Conservation (phyloP, 2,329 filamentous ascomycete species). For the Paramyrothecium roridum region DNA sequence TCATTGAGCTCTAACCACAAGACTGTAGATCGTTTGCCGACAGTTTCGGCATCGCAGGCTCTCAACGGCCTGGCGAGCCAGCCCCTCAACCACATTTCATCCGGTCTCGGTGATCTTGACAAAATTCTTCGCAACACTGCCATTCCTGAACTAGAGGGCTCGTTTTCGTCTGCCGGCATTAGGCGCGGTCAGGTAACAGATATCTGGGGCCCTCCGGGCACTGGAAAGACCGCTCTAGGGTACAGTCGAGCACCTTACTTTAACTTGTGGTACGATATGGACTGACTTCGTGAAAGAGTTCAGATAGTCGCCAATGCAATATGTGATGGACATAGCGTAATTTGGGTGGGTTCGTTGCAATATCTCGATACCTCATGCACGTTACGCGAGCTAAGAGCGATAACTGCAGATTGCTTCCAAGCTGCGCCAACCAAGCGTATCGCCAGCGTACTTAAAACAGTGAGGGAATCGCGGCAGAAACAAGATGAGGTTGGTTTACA, state of each 20-base stretch:
- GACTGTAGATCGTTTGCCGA: conserved; percentile 66
- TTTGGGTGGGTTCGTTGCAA: conserved; percentile 72
- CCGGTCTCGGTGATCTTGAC: conserved; percentile 54
- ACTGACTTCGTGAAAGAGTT: conserved; percentile 49
- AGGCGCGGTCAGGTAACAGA: conserved; percentile 78
- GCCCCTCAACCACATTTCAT: conserved; percentile 49
- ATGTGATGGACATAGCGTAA: conserved; percentile 56
- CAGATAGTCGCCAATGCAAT: conserved; percentile 67
- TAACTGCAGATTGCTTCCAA: conserved; percentile 44
- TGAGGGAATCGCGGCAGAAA: conserved; percentile 7
- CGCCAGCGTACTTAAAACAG: conserved; percentile 16
- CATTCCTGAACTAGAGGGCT: conserved; percentile 5
- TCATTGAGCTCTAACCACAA: background rate
- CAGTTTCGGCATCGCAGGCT: conserved; percentile 72
- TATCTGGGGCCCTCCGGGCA: conserved; percentile 81
- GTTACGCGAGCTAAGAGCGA: conserved; percentile 2
- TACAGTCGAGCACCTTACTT: conserved; percentile 33
- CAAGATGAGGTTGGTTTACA: conserved; percentile 6
- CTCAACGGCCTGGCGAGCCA: conserved; percentile 57
- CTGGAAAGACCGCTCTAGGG: conserved; percentile 82
- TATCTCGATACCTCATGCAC: background rate
- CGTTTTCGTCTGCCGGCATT: conserved; percentile 50
- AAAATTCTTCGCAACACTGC: conserved; percentile 27
- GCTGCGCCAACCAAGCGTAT: conserved; percentile 26
- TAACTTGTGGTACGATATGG: background rate